These are phyloP conservation scores for Chaetomiaceae sp. DNA, from an alignment of 2,329 filamentous ascomycete species.

Conservation along the genomic window DNA sequence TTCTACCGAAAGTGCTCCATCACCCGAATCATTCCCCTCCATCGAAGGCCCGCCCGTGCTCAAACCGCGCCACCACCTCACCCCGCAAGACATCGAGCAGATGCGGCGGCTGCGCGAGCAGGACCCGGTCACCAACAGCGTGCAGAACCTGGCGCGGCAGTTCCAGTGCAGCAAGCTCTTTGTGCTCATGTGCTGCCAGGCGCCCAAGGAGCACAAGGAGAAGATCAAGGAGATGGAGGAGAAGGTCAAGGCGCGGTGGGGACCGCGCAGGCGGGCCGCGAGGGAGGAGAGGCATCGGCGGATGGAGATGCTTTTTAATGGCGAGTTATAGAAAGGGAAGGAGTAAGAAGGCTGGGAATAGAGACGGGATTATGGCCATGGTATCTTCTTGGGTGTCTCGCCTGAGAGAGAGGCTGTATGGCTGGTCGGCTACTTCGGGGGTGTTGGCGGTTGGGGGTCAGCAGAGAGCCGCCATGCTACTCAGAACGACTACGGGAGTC, in stretches of 20 bases:
- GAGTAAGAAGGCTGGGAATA: not conserved
- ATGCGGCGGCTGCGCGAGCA: constrained; percentile 51
- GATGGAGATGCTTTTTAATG: constrained; percentile 47
- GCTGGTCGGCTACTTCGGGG: no score
- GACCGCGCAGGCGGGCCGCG: constrained; percentile 50
- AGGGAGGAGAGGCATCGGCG: constrained; percentile 53
- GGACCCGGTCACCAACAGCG: constrained; percentile 54
- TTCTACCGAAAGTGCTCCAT: not conserved
- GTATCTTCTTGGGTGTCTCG: no score
- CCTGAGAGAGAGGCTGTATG: no score
- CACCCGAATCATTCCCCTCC: constrained; percentile 16
- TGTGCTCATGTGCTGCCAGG: constrained; percentile 53
- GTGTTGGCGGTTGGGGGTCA: no score
- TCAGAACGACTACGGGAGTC: no score
- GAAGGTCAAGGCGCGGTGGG: constrained; percentile 51
- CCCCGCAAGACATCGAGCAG: constrained; percentile 52
- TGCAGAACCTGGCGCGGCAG: constrained; percentile 47
- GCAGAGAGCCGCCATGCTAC: no score
- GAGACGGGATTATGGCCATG: no score
- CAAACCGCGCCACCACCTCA: constrained; percentile 46
- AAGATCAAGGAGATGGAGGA: constrained; percentile 33
- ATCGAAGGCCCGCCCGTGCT: constrained; percentile 13
- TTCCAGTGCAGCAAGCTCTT: constrained; percentile 55
- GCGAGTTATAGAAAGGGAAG: constrained; percentile 41
- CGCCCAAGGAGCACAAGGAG: constrained; percentile 44